Evolutionary conservation across 345 rosid genomes (phyloP).

Genomic region (Sisymbrium altissimum): DNA sequence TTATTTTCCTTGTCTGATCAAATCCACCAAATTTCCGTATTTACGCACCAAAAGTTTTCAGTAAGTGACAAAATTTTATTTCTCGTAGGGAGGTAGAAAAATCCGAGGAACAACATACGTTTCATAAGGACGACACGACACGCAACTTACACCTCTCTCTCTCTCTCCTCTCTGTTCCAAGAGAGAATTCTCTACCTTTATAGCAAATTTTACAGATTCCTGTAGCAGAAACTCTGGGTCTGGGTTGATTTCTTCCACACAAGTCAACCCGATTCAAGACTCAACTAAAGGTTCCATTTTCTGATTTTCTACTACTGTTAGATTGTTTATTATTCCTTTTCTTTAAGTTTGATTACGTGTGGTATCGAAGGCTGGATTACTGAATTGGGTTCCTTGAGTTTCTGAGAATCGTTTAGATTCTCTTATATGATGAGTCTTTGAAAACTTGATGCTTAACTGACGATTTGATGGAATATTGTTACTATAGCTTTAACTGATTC

Average conservation of each 20-base stretch:
- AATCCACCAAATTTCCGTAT: background rate
- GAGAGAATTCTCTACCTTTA: background rate
- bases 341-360: background rate
- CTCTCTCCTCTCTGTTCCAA: background rate
- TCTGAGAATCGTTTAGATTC: background rate
- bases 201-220: background rate
- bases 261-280: conserved; percentile 23
- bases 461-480: background rate
- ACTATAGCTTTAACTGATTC: background rate
- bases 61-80: background rate
- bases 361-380: background rate
- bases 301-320: background rate
- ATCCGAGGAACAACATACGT: conserved; percentile 9
- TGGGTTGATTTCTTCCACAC: conserved; percentile 19
- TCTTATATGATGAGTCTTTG: background rate
- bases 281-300: conserved; percentile 21
- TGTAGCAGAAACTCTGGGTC: conserved; percentile 6
- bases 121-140: conserved; percentile 15
- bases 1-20: conserved; percentile 10
- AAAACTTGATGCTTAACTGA: background rate
- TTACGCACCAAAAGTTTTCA: background rate
- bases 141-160: conserved; percentile 26
- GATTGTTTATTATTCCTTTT: background rate
- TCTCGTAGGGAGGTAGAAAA: background rate
- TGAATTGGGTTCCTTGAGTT: background rate